Conservation (phyloP, 768 basidiomycete species). For the Leccinellum albellum region DNA sequence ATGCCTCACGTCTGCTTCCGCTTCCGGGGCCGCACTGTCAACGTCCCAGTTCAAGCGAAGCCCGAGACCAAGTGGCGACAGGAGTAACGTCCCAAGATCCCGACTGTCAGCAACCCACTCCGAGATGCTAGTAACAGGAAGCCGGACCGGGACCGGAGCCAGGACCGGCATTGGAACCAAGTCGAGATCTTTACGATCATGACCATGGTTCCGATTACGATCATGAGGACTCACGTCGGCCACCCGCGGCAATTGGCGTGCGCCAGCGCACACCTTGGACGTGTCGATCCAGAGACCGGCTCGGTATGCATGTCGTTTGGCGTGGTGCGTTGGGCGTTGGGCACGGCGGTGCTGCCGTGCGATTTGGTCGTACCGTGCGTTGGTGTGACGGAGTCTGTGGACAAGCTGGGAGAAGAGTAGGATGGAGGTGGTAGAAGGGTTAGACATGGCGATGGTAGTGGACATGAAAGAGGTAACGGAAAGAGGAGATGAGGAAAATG, state of each 20-base stretch:
- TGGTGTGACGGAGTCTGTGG: conserved; percentile 40
- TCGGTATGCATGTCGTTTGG: conserved; percentile 42
- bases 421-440: conserved; percentile 19
- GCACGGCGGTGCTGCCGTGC: conserved; percentile 37
- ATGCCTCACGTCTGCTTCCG: neutral
- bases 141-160: neutral
- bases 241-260: neutral
- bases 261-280: conserved; percentile 27
- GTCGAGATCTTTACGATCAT: no score
- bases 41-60: neutral
- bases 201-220: neutral
- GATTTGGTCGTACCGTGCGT: conserved; percentile 37
- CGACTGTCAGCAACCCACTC: neutral
- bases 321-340: conserved; percentile 40
- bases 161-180: neutral
- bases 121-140: neutral
- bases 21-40: conserved; percentile 1
- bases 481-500: neutral
- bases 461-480: neutral
- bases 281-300: conserved; percentile 47
- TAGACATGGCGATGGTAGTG: neutral
- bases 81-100: neutral
- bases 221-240: neutral
- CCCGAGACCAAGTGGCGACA: conserved; percentile 7
- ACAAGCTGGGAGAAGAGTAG: conserved; percentile 34